Evolutionary conservation across 78 protist species (phyloP).

Genomic region (Dictyostelium purpureum): DNA sequence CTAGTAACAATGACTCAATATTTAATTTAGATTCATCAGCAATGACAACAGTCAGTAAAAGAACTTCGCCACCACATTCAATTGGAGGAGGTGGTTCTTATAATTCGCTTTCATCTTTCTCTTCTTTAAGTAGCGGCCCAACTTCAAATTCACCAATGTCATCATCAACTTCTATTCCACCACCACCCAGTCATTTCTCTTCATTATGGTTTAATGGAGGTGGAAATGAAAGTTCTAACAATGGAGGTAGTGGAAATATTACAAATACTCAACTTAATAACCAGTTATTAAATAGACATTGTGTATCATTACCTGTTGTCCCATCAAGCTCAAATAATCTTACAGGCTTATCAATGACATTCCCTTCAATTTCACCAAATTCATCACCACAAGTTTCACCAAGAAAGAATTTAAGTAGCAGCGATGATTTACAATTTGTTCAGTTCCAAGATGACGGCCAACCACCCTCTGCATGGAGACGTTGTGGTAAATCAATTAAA

Average conservation of each 20-base stretch:
- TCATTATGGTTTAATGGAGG: background rate
- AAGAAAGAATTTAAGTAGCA: background rate
- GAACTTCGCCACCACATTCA: constrained; percentile 1
- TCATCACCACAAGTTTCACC: constrained; percentile 38
- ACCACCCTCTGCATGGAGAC: constrained; percentile 58
- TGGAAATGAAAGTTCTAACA: too few relatives aligned
- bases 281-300: background rate
- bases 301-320: constrained; percentile 34
- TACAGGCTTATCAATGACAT: background rate
- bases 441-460: constrained; percentile 52
- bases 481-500: constrained; percentile 52
- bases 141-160: background rate
- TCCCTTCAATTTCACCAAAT: constrained; percentile 1
- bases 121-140: background rate
- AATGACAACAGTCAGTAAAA: background rate
- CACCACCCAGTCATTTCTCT: background rate
- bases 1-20: background rate
- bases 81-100: background rate
- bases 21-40: background rate
- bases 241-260: too few relatives aligned
- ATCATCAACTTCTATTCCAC: constrained; percentile 38
- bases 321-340: background rate
- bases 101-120: background rate
- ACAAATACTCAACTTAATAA: too few relatives aligned
- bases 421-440: constrained; percentile 32